phyloP scores from a whole-genome alignment of 805 yeast species.

The Komagataella populi region DNA sequence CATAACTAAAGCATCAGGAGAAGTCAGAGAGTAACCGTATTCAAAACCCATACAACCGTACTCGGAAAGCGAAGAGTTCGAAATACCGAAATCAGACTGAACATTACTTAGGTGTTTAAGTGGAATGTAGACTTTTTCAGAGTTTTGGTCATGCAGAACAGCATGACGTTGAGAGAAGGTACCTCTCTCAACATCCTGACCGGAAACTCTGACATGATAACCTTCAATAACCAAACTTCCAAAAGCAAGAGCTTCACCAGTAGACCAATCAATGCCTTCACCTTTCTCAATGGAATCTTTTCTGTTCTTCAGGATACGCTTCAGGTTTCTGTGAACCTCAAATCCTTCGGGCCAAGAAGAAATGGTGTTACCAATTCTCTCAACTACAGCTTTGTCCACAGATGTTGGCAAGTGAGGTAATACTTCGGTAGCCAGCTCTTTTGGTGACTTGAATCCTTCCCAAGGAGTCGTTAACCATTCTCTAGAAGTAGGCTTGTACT shows the following conservation, averaged over 20 bases:
- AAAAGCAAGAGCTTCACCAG: constrained; percentile 98
- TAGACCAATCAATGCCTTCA: constrained; percentile 96
- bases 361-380: constrained; percentile 64
- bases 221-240: constrained; percentile 91
- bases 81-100: constrained; percentile 78
- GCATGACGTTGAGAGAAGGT: constrained; percentile 99
- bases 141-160: constrained; percentile 89
- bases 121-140: constrained; percentile 77
- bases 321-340: constrained; percentile 87
- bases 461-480: constrained; percentile 99
- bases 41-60: constrained; percentile 99
- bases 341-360: constrained; percentile 82
- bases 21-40: constrained; percentile 95
- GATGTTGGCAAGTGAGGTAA: constrained; percentile 95
- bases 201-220: constrained; percentile 91
- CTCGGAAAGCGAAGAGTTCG: constrained; percentile 94
- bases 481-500: constrained; percentile 79
- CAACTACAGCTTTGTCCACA: constrained; percentile 55
- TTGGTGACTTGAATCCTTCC: constrained; percentile 98
- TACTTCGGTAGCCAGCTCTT: constrained; percentile 89
- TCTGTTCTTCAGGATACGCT: constrained; percentile 84
- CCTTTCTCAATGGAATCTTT: constrained; percentile 74
- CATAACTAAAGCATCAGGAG: constrained; percentile 92
- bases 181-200: constrained; percentile 99
- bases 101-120: constrained; percentile 64